These are phyloP conservation scores for Melampsora americana DNA, from an alignment of 1,284 basidiomycete genomes.

Conservation along the genomic window DNA sequence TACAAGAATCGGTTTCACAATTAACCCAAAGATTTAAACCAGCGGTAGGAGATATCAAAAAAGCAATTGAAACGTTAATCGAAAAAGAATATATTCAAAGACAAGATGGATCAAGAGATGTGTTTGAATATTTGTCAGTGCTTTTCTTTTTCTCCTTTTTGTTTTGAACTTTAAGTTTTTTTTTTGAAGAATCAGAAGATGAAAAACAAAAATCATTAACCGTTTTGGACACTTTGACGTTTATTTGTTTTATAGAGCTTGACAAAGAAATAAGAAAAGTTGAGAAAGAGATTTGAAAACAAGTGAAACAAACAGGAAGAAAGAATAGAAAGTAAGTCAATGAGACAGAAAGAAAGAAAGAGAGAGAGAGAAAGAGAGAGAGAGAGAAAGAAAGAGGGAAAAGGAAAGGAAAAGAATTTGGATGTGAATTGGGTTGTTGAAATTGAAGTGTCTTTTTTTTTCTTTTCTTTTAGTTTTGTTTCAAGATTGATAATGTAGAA, in stretches of 20 bases:
- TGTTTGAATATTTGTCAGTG: conserved; percentile 38
- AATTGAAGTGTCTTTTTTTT: no score
- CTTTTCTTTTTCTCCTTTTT: background rate
- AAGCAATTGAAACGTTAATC: conserved; percentile 89
- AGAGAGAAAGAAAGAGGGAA: no score
- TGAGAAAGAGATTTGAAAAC: background rate
- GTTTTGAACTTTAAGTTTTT: no score
- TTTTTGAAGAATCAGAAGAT: no score
- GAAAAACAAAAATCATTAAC: no score
- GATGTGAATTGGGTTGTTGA: no score
- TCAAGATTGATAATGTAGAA: no score
- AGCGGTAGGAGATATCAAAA: conserved; percentile 78
- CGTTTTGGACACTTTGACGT: no score
- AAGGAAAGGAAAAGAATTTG: no score
- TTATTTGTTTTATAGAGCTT: background rate
- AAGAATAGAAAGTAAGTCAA: no score
- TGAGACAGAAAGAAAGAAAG: background rate
- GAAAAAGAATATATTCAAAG: conserved; percentile 98
- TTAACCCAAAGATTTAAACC: conserved; percentile 84
- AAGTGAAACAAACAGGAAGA: no score
- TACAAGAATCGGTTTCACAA: conserved; percentile 89
- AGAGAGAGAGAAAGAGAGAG: background rate
- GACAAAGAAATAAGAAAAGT: background rate
- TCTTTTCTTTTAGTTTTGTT: no score
- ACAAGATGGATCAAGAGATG: conserved; percentile 29